Evolutionary conservation across 1,139 yeast genomes (phyloP), one percentile per base, ranked within the genome.

Genomic region (Kluyveromyces sp.): DNA sequence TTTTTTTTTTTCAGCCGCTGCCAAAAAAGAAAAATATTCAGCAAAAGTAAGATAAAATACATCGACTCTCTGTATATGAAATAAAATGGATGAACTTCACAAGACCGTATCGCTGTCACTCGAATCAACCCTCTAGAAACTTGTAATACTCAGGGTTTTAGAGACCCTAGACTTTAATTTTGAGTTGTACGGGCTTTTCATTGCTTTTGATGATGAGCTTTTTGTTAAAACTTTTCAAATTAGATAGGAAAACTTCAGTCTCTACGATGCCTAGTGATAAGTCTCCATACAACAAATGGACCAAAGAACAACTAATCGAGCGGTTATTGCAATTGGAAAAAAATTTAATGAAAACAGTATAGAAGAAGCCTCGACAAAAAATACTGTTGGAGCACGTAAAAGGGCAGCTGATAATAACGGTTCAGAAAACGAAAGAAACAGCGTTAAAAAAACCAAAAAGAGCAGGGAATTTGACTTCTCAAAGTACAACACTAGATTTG

Each of bases 401-500:
- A 28, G 32, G 4, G 8, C 46, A 10, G 42, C 46, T 31, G 45
- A 25, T 7, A 26, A 27, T 26, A 15, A 37, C 4, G 37, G 45
- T 27, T 41, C 40, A 4, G 34, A 37, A 8, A 47, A 39, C 10
- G 45, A 10, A 7, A 10, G 8, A 25, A 25, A 30, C 34, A 21
- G 15, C n/a, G 26, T 25, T 4, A 41, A 41, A 26, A 41, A 45
- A 29, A 45, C 43, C 27, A 53, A 48, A 25, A 53, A 48, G 21
- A 42, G 48, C 34, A 60, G 59, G 53, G 66, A 62, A 28, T 79
- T 90, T 61, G 95, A 87, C 57, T 87, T 86, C 59, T 69, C 79
- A 25, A 81, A 78, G 52, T 80, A 79, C 58, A 59, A 72, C n/a
- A 79, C 79, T 4, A 69, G 97, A 45, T 79, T 78, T 54, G 75